These are phyloP conservation scores for Saxispiralis lemnorum DNA, from an alignment of 495 filamentous ascomycete genomes.

Conservation along the genomic window DNA sequence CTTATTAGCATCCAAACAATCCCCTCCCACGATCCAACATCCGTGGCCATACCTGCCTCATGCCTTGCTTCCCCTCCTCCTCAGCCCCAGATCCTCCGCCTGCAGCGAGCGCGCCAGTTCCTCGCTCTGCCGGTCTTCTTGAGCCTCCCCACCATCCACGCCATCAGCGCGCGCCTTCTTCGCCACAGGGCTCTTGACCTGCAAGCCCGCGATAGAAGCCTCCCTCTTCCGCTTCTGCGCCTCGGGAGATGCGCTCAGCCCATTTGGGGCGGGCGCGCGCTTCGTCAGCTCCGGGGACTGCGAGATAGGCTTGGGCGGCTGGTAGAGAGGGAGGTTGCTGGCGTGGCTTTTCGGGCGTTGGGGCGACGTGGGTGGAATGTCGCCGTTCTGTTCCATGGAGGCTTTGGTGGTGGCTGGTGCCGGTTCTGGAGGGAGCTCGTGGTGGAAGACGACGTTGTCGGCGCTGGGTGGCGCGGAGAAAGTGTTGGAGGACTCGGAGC, in stretches of 20 bases:
- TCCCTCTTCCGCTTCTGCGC: constrained; percentile 1
- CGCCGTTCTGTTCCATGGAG: background rate
- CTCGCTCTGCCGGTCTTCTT: constrained; percentile 34
- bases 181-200: constrained; percentile 4
- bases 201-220: constrained; percentile 1
- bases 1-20: too few relatives aligned
- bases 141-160: constrained; percentile 15
- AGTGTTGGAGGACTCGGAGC: background rate
- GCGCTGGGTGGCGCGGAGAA: background rate
- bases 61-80: constrained; percentile 26
- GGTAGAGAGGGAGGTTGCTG: constrained; percentile 9
- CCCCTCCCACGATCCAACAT: too few relatives aligned
- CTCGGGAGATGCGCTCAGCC: background rate
- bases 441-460: background rate
- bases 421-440: background rate
- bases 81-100: constrained; percentile 40
- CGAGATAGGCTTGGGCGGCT: constrained; percentile 6
- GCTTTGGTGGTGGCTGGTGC: background rate
- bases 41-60: background rate
- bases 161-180: background rate
- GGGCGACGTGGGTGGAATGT: background rate
- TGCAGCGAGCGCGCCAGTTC: constrained; percentile 40
- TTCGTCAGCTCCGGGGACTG: constrained; percentile 10
- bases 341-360: background rate
- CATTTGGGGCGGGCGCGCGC: constrained; percentile 1